A percentile compares a stretch with the other conserved stretches of the same genome.
phyloP scores from a whole-genome alignment of 2,329 filamentous ascomycete genomes.

The Talaromyces amestolkiae region DNA sequence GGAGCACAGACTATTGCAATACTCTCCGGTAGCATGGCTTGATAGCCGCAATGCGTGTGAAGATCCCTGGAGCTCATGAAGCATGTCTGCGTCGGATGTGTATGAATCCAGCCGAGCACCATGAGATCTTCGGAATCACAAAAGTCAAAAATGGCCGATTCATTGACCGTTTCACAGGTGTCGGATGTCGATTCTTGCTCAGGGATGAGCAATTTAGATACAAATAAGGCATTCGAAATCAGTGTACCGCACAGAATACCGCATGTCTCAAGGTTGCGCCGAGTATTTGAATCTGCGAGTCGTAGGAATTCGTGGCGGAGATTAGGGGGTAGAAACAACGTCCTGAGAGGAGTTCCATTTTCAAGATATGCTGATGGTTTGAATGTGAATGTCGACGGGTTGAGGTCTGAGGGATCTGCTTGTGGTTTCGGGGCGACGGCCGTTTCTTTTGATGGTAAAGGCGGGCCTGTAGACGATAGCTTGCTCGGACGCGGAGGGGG shows the following conservation, averaged over 20 bases:
- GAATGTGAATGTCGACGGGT: constrained; percentile 67
- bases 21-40: constrained; percentile 93
- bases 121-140: constrained; percentile 80
- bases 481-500: constrained; percentile 32
- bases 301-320: constrained; percentile 73
- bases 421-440: constrained; percentile 21
- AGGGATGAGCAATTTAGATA: constrained; percentile 83
- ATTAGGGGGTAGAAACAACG: constrained; percentile 77
- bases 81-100: constrained; percentile 92
- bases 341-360: constrained; percentile 79
- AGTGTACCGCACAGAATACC: constrained; percentile 89
- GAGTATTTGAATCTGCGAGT: constrained; percentile 73
- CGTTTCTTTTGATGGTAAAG: constrained; percentile 30
- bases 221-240: constrained; percentile 90
- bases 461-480: constrained; percentile 22
- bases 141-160: constrained; percentile 80
- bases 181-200: constrained; percentile 87
- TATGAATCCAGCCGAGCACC: constrained; percentile 95
- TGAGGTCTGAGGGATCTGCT: constrained; percentile 29
- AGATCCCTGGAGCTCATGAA: constrained; percentile 95
- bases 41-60: constrained; percentile 91
- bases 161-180: constrained; percentile 91
- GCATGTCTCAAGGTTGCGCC: constrained; percentile 83
- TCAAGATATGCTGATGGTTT: constrained; percentile 84
- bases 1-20: constrained; percentile 97